A percentile compares a stretch with the other conserved stretches of the same genome.
phyloP scores from a whole-genome alignment of 23 red algal species.

The Gracilaria caudata region DNA sequence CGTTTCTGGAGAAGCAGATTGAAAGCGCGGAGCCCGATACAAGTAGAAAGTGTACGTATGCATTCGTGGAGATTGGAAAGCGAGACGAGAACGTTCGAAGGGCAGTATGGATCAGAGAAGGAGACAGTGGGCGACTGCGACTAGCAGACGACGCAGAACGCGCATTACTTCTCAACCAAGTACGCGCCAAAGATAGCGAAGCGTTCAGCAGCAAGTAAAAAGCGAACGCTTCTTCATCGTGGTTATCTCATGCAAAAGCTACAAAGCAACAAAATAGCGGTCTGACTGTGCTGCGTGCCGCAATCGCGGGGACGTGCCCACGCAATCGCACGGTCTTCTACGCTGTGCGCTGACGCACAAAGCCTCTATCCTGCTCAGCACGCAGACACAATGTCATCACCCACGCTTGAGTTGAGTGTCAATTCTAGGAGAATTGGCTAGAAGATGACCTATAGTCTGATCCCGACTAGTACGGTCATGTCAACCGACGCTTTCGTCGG shows the following conservation, averaged over 20 bases:
- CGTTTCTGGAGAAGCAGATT: conserved; percentile 21
- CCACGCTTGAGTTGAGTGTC: conserved; percentile 28
- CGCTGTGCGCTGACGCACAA: neutral
- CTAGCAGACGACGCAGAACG: conserved; percentile 32
- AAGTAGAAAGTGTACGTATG: conserved; percentile 15
- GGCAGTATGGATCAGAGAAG: conserved; percentile 50
- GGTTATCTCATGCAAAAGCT: too few species aligned
- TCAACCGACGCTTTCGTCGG: neutral
- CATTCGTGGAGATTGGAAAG: conserved; percentile 50
- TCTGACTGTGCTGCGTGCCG: conserved; percentile 59
- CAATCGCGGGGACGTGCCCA: neutral
- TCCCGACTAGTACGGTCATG: conserved; percentile 73
- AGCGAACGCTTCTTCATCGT: too few species aligned
- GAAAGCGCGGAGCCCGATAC: neutral
- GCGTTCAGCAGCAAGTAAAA: conserved; percentile 3
- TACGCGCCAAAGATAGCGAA: conserved; percentile 2
- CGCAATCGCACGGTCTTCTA: conserved; percentile 42
- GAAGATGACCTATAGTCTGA: conserved; percentile 64
- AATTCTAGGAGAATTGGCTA: conserved; percentile 33
- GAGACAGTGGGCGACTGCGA: conserved; percentile 31
- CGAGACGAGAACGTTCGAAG: neutral
- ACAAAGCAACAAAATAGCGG: conserved; percentile 41
- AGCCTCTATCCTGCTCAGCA: conserved; percentile 51
- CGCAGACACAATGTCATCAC: conserved; percentile 49
- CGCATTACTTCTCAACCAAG: neutral